Percentiles rank a stretch among this genome's conserved stretches.
phyloP scores from a whole-genome alignment of 805 yeast genomes.

The Maudiozyma bulderi region DNA sequence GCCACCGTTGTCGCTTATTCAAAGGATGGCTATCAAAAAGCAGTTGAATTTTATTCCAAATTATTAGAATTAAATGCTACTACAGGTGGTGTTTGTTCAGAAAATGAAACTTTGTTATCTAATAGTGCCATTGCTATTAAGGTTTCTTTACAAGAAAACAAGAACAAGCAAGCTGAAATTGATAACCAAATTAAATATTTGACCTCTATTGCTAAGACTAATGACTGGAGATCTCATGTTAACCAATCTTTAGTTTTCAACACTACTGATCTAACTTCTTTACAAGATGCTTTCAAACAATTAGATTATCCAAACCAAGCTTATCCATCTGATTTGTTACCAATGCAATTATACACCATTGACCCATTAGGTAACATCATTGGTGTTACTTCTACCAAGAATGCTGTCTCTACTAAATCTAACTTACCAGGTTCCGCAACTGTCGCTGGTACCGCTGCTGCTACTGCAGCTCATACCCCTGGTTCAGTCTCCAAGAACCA shows the following conservation, averaged over 20 bases:
- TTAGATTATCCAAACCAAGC: slow-evolving; percentile 38
- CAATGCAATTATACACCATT: slow-evolving; percentile 62
- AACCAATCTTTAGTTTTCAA: slow-evolving; percentile 32
- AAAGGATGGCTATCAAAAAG: slow-evolving; percentile 33
- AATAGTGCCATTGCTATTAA: slow-evolving; percentile 22
- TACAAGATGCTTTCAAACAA: slow-evolving; percentile 22
- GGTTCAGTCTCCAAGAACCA: slow-evolving; percentile 11
- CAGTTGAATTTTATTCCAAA: slow-evolving; percentile 44
- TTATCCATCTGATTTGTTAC: slow-evolving; percentile 63
- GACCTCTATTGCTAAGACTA: slow-evolving; percentile 8
- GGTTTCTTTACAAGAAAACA: slow-evolving; percentile 17
- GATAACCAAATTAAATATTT: slow-evolving; percentile 14
- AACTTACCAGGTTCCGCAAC: slow-evolving; percentile 7
- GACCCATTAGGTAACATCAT: slow-evolving; percentile 80
- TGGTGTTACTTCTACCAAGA: slow-evolving; percentile 62
- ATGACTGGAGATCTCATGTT: slow-evolving; percentile 45
- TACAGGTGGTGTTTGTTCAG: neutral
- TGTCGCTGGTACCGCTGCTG: slow-evolving; percentile 6
- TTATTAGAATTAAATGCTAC: slow-evolving; percentile 11
- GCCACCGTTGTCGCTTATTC: slow-evolving; percentile 45
- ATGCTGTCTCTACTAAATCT: slow-evolving; percentile 44
- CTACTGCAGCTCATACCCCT: slow-evolving; percentile 2
- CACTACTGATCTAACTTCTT: slow-evolving; percentile 23
- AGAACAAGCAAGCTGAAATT: slow-evolving; percentile 17
- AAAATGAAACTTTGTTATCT: slow-evolving; percentile 4